Conservation (phyloP, 139 green algal genomes). For the Gonium pectorale region DNA sequence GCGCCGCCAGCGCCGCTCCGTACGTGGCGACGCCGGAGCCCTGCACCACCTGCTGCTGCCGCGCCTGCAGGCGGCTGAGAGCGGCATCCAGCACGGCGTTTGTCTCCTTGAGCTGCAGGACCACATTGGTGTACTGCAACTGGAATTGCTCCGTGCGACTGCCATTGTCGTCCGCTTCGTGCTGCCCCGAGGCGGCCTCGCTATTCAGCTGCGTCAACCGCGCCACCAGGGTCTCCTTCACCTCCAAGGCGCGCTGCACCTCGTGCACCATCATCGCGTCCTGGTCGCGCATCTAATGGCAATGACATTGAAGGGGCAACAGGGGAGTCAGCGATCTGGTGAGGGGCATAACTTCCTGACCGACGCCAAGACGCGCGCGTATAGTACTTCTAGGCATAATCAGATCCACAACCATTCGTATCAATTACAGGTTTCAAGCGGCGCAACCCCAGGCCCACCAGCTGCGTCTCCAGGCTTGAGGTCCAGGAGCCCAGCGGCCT, state of each 20-base stretch:
- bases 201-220: constrained; percentile 77
- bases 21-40: neutral
- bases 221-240: constrained; percentile 76
- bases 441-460: too few species aligned
- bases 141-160: constrained; percentile 54
- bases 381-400: too few species aligned
- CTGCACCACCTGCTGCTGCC: constrained; percentile 41
- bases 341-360: too few species aligned
- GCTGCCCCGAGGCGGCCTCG: constrained; percentile 61
- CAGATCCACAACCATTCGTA: too few species aligned
- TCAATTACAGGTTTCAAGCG: too few species aligned
- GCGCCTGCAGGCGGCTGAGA: constrained; percentile 49
- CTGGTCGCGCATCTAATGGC: constrained; percentile 3
- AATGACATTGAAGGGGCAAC: too few species aligned
- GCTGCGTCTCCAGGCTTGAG: neutral
- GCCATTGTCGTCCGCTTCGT: constrained; percentile 54
- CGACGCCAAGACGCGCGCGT: too few species aligned
- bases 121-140: constrained; percentile 64
- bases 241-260: constrained; percentile 62
- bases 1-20: neutral
- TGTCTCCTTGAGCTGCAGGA: constrained; percentile 60
- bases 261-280: constrained; percentile 16
- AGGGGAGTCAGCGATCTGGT: too few species aligned
- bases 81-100: constrained; percentile 57
- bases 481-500: neutral